Evolutionary conservation across 768 basidiomycete genomes (phyloP), one percentile per base, ranked within the genome.

Genomic region (Xerocomus brunneocitrinus): DNA sequence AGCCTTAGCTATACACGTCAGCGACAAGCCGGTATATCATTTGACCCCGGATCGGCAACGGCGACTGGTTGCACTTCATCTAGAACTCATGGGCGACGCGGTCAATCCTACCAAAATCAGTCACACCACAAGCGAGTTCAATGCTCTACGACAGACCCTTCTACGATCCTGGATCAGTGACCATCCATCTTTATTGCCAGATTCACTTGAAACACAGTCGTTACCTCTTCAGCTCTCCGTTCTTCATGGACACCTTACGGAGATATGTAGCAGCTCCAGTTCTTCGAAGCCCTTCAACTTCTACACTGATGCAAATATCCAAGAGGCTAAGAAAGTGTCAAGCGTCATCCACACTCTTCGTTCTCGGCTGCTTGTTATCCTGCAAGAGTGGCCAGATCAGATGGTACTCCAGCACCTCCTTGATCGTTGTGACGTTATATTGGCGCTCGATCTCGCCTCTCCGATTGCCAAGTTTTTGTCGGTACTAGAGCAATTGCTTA

Each of bases 361-460:
- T 43, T 52, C 52, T 4, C 81, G 85, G 2, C 74, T 98, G 28
- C 60, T 72, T 13, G 54, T 34, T 3, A 75, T 97, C 19, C 76
- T 87, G 25, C 71, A 75, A 55, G 87, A 93, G 59, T 99, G 93
- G 94, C 95, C 97, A 0, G 95, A 98, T 58, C 97, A 99, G 67
- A 93, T 95, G 87, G 91, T 98, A 8, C 76, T 97, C n/a, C 89
- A 87, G 28, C 85, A 95, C 66, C 78, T 99, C 34, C 74, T 76
- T 34, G 79, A 79, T 52, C 85, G 87, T 31, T 93, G 88, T 62
- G 77, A 86, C 38, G 67, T 74, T 8, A 77, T 93, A 54, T 72
- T 93, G 39, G 63, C 71, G 0, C 72, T 93, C 22, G 74, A 79
- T 46, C 71, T 89, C 19, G 73, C 78, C 35, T 84, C 83, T 58